Base-by-base conservation (phyloP, 176 grass and related monocot species). In the Phragmites australis region DNA sequence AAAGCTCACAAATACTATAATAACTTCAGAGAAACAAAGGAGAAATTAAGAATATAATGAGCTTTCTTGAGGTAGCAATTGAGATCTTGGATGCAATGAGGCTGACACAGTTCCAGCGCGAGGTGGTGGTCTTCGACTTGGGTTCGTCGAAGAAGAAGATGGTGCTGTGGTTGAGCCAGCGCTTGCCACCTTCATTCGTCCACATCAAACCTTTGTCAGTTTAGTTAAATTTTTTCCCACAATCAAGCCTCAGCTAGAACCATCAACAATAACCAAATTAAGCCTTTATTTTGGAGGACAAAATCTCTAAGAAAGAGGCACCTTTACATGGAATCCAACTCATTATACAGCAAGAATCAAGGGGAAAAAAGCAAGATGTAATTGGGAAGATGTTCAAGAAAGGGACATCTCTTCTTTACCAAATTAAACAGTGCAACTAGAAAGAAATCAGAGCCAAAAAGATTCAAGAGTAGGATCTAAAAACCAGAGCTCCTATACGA, bases 401-500 rank as follows among this genome's bases (percentile, higher is more conserved):
- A 60, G 10, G 0, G 51, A 7, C 48, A 6, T 54, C 57, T 51
- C 76, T 42, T 61, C 14, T 60, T 49, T 7, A 19, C 64, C 69
- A 87, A 87, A 74, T 11, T 70, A 5, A 31, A 68, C 10, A 18
- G 73, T 68, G 1, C 18, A 25, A 84, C 42, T 12, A 13, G 39
- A 9, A 63, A 21, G 22, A 41, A 73, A 51, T 37, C 76, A 7
- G 58, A n/a, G 51, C 5, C n/a, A 23, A 9, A 8, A 66, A 37
- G 43, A 0, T 15, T 14, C 26, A 31, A 71, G 66, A 13, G n/a
- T 0, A 48, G 43, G 16, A 44, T 19, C 73, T 7, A 2, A 16
- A 30, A 48, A 97, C 93, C 93, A 97, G 60, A 97, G 93, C 85
- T 93, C 93, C 83, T 97, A 90, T 57, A 87, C 90, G 80, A 97